phyloP scores from a whole-genome alignment of 768 basidiomycete species.

The Gloeopeniophorella convolvens region DNA sequence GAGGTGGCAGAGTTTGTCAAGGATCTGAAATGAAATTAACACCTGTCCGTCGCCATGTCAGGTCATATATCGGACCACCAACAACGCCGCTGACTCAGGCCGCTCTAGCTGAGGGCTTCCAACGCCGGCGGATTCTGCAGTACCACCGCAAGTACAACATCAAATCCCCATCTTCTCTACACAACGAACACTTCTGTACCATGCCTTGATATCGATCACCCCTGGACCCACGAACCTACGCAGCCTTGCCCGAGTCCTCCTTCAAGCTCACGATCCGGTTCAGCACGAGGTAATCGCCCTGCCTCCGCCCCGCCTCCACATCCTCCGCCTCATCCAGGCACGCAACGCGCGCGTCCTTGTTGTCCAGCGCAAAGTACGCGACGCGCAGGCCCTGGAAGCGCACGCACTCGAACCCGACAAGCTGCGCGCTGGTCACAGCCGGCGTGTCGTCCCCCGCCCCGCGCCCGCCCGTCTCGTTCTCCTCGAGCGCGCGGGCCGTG shows the following conservation, averaged over 20 bases:
- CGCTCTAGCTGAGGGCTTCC: too few relatives aligned
- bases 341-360: constrained; percentile 65
- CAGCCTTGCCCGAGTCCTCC: constrained; percentile 80
- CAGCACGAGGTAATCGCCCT: constrained; percentile 77
- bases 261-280: constrained; percentile 94
- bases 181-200: too few relatives aligned
- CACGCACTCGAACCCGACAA: constrained; percentile 86
- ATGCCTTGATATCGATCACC: too few relatives aligned
- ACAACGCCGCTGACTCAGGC: too few relatives aligned
- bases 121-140: too few relatives aligned
- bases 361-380: constrained; percentile 89
- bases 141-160: too few relatives aligned
- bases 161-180: too few relatives aligned
- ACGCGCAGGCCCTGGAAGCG: constrained; percentile 96
- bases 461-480: constrained; percentile 32
- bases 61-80: too few relatives aligned
- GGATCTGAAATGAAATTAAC: too few relatives aligned
- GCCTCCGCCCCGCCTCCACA: constrained; percentile 37
- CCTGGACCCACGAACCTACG: constrained; percentile 16
- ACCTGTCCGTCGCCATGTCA: too few relatives aligned
- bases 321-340: constrained; percentile 51
- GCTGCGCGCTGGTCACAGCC: constrained; percentile 65
- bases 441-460: constrained; percentile 51
- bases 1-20: too few relatives aligned
- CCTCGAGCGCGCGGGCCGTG: constrained; percentile 53